Evolutionary conservation across 768 basidiomycete species (phyloP), one percentile per base, ranked within the genome.

Genomic region (Scleroderma citrinum): DNA sequence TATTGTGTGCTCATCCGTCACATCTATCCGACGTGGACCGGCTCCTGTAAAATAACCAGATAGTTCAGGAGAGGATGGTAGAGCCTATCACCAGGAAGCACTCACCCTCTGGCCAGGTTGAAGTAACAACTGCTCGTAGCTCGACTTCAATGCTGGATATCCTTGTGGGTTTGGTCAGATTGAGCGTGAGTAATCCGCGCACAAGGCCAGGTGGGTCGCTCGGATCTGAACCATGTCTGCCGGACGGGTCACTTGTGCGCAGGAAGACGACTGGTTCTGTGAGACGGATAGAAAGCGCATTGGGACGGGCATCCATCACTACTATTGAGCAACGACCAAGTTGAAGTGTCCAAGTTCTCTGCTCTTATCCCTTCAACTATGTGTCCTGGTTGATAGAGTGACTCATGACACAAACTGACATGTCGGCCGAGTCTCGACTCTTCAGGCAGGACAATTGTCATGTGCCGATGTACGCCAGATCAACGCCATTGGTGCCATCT

Each of bases 61-160:
- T 16, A 5, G 26, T 30, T 8, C 17, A 17, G 20, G 19, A 17
- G 24, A 24, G 32, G 52, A 14, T 35, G 36, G 8, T 7, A n/a
- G 23, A 29, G 13, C 23, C 7, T 34, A 41, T 21, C 21, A 16
- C n/a, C 30, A 3, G 41, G 34, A 19, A 47, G 11, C 4, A 40
- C 21, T 24, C 47, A 92, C 95, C 91, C 76, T 97, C 95, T 12
- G 88, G 85, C 85, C 87, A 92, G 38, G 82, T 77, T 6, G 83
- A 82, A 14, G 76, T 68, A 14, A 81, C 72, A 48, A 76, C 81
- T 3, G 88, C 94, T 26, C 80, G 71, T 24, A 98, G 69, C 61
- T 86, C 83, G 37, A 94, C 75, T 46, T 86, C 84, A 46, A 99
- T 93, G 55, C 80, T 88, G 34, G 87, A 84, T 53, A 99, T 87